Evolutionary conservation across 2,329 filamentous ascomycete genomes (phyloP).

Genomic region (Aspergillus sp.): DNA sequence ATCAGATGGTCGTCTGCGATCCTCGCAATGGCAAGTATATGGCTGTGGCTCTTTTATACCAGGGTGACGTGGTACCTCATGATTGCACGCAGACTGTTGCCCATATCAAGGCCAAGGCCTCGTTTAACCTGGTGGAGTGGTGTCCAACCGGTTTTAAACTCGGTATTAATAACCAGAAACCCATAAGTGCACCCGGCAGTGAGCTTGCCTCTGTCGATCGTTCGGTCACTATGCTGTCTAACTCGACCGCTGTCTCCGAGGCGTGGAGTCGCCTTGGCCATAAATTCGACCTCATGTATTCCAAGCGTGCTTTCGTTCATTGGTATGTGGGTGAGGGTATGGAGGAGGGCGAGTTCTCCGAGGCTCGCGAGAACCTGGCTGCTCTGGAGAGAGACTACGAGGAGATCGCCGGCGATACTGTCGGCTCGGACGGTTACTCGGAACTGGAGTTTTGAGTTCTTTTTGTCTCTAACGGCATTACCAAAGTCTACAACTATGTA

Average conservation of each 20-base stretch:
- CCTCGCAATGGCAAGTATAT: slow-evolving; percentile 68
- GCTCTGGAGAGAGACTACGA: slow-evolving; percentile 88
- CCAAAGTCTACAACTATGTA: background rate
- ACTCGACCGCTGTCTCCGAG: slow-evolving; percentile 99
- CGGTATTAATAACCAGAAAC: slow-evolving; percentile 66
- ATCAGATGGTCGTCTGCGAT: slow-evolving; percentile 70
- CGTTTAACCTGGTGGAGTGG: slow-evolving; percentile 68
- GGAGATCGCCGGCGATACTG: slow-evolving; percentile 72
- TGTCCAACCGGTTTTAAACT: slow-evolving; percentile 70
- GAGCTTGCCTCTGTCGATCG: slow-evolving; percentile 57
- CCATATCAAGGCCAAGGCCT: slow-evolving; percentile 62
- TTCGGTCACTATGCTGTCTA: slow-evolving; percentile 72
- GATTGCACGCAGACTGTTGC: slow-evolving; percentile 61
- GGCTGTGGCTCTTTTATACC: slow-evolving; percentile 66
- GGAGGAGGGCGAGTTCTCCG: slow-evolving; percentile 88
- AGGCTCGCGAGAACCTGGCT: slow-evolving; percentile 81
- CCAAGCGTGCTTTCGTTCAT: slow-evolving; percentile 67
- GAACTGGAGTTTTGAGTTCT: slow-evolving; percentile 33
- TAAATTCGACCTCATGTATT: slow-evolving; percentile 70
- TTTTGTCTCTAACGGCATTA: background rate
- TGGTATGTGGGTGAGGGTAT: slow-evolving; percentile 85
- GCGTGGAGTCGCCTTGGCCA: slow-evolving; percentile 99
- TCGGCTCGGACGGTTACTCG: slow-evolving; percentile 60
- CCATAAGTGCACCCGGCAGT: slow-evolving; percentile 52
- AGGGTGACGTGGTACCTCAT: slow-evolving; percentile 63